Base-by-base conservation (phyloP, 192 early-diverging fungal species). In the Umbelopsis sp. region DNA sequence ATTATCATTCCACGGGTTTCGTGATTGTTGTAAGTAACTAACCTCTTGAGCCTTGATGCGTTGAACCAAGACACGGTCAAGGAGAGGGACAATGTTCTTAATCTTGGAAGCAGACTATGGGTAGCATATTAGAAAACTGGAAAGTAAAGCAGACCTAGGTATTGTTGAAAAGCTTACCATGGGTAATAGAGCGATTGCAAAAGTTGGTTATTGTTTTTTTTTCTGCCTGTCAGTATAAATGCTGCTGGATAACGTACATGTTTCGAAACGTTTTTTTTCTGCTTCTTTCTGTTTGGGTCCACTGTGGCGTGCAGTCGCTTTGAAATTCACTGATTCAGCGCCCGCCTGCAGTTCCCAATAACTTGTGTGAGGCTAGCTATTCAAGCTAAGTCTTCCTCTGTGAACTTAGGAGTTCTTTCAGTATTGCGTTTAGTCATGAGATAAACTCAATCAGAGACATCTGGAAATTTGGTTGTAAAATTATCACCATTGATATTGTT, bases 11-110 rank as follows among this genome's bases (percentile, higher is more conserved):
- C 4, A 51, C 5, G 6, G 1, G 21, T 16, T 22, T n/a, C 16
- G 6, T 18, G 44, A 46, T 69, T 10, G 37, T 41, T 41, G 37
- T 30, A 41, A 23, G 67, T 47, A 46, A 53, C 25, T 35, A 82
- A 93, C 92, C 86, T 93, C 88, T 55, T 86, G 84, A 47, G 97
- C 91, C 88, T 99, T 99, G 80, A 98, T 80, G 69, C 97, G 94
- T 86, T 99, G 92, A 70, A 99, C 88, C 46, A 99, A 91, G 64
- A 99, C 95, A 68, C 98, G 93, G 88, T 99, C 97, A 73, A 98
- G 91, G 77, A 99, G 91, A 64, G 98, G 98, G 65, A 98, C 86
- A 78, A 99, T 94, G 68, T 90, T 88, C 88, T 94, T 95, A 71
- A 87, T 77, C 49, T 71, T 83, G 16, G 25, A 58, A 48, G 74